Evolutionary conservation across 176 grass and related monocot genomes (phyloP).

Genomic region (Miscanthus lutarioriparius): DNA sequence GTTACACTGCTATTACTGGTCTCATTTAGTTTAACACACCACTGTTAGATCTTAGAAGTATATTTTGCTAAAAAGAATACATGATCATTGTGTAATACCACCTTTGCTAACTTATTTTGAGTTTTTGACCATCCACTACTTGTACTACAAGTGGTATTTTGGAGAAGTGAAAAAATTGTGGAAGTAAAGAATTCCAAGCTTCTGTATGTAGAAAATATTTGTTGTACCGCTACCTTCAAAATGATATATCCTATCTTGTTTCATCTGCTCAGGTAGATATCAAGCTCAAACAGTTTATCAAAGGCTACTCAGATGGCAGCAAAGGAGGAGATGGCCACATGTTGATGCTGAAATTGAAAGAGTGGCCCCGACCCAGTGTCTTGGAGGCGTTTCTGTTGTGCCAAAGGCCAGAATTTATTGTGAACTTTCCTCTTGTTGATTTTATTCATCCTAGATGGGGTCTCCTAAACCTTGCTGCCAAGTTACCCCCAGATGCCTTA

Average conservation of each 20-base stretch:
- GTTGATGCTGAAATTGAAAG: constrained; percentile 82
- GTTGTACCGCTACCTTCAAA: background rate
- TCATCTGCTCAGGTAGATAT: constrained; percentile 73
- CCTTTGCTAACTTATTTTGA: background rate
- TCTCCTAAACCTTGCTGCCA: constrained; percentile 85
- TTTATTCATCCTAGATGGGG: constrained; percentile 98
- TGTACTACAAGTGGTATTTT: background rate
- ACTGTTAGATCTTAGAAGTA: constrained; percentile 11
- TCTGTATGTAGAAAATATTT: background rate
- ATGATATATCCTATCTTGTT: constrained; percentile 24
- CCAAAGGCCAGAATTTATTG: constrained; percentile 90
- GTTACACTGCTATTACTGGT: constrained; percentile 17
- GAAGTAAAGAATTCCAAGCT: constrained; percentile 10
- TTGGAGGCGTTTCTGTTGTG: constrained; percentile 87
- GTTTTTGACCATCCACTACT: background rate
- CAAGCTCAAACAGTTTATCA: constrained; percentile 78
- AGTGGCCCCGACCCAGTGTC: constrained; percentile 67
- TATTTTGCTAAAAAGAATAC: background rate
- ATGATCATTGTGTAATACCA: constrained; percentile 6
- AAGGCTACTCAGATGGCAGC: constrained; percentile 76
- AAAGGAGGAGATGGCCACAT: constrained; percentile 39
- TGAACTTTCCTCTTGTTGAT: constrained; percentile 96
- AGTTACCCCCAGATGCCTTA: constrained; percentile 71
- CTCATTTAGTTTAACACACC: constrained; percentile 9
- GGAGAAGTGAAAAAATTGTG: background rate